Conservation (phyloP, 176 grass and related monocot genomes). For the Zoysia japonica region DNA sequence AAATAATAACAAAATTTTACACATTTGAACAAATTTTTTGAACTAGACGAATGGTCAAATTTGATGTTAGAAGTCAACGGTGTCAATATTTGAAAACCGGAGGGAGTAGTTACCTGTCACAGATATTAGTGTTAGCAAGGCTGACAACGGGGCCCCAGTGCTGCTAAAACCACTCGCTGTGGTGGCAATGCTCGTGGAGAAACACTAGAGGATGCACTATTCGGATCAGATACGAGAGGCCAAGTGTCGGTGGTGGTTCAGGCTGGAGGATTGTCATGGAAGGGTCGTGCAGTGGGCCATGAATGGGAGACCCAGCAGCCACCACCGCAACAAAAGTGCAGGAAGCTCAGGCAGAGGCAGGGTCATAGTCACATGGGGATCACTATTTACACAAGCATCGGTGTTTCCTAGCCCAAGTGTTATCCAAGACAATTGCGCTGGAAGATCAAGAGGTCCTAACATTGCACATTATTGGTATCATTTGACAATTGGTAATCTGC, state of each 20-base stretch:
- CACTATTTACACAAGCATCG: conserved; percentile 44
- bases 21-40: no score
- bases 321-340: conserved; percentile 38
- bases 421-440: conserved; percentile 79
- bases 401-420: conserved; percentile 79
- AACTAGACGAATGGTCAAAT: no score
- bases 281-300: conserved; percentile 53
- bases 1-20: no score
- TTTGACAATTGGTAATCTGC: conserved; percentile 5
- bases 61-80: no score
- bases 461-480: conserved; percentile 1
- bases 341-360: conserved; percentile 61
- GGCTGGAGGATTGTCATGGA: conserved; percentile 70
- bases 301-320: conserved; percentile 41
- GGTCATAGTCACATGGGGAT: conserved; percentile 51
- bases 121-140: neutral
- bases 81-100: no score
- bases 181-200: conserved; percentile 36
- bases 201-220: conserved; percentile 63
- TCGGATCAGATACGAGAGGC: conserved; percentile 52
- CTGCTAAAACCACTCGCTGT: neutral
- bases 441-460: conserved; percentile 69
- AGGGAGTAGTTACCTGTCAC: no score
- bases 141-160: neutral
- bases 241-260: neutral